Percentiles rank a stretch among this genome's conserved stretches.
Evolutionary conservation across 2,329 filamentous ascomycete genomes (phyloP).

Genomic region (Penicillium sp.): DNA sequence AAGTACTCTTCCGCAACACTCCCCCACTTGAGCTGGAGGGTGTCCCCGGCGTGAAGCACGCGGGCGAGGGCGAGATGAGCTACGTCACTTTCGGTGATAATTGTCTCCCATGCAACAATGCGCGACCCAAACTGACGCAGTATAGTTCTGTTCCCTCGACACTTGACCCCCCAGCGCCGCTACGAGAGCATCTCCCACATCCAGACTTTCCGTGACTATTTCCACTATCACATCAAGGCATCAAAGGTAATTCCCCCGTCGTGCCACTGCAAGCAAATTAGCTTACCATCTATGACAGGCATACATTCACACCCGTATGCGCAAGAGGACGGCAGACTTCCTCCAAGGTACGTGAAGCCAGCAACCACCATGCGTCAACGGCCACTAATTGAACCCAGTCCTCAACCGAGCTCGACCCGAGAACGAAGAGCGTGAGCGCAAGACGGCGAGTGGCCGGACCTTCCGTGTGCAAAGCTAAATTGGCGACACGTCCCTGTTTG

Average conservation of each 20-base stretch:
- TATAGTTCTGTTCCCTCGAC: constrained; percentile 86
- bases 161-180: constrained; percentile 83
- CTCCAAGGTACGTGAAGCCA: constrained; percentile 67
- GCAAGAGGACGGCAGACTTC: constrained; percentile 95
- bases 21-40: constrained; percentile 85
- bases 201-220: constrained; percentile 99
- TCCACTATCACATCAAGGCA: constrained; percentile 99
- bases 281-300: constrained; percentile 50
- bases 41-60: constrained; percentile 72
- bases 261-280: background rate
- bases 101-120: background rate
- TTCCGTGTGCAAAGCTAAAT: constrained; percentile 62
- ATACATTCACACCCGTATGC: constrained; percentile 98
- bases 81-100: constrained; percentile 92
- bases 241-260: constrained; percentile 62
- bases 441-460: constrained; percentile 93
- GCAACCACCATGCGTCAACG: too few species aligned
- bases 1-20: constrained; percentile 93
- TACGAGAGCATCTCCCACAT: constrained; percentile 97
- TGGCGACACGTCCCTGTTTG: constrained; percentile 18
- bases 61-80: constrained; percentile 78
- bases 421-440: constrained; percentile 93
- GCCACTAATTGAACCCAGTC: constrained; percentile 55
- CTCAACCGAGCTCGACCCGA: constrained; percentile 91
- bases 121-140: constrained; percentile 10